A percentile compares a stretch with the other conserved stretches of the same genome.
Conservation (phyloP, 1,139 yeast species). For the Candida sp. region DNA sequence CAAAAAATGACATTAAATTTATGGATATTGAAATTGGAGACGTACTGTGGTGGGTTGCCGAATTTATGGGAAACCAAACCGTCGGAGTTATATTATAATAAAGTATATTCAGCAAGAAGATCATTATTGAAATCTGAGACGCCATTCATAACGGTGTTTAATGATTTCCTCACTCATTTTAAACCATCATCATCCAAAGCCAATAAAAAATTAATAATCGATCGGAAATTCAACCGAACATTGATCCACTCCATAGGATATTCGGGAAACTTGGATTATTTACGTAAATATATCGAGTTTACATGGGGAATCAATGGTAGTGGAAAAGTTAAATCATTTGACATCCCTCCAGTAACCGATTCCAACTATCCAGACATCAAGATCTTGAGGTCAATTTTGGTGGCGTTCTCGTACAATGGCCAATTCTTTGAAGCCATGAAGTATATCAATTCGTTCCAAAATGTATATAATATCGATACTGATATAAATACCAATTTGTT, state of each 20-base stretch:
- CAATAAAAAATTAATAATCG: slow-evolving; percentile 14
- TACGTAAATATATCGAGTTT: slow-evolving; percentile 23
- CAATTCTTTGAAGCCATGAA: slow-evolving; percentile 30
- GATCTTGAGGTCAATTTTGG: slow-evolving; percentile 26
- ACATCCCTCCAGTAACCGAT: slow-evolving; percentile 9
- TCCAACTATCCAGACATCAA: slow-evolving; percentile 24
- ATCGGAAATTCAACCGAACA: slow-evolving; percentile 19
- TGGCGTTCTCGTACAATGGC: slow-evolving; percentile 28
- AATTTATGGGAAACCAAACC: slow-evolving; percentile 25
- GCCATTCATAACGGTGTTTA: slow-evolving; percentile 19
- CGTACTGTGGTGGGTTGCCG: slow-evolving; percentile 33
- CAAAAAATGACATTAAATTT: slow-evolving; percentile 24
- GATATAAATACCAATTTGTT: slow-evolving; percentile 18
- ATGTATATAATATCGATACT: slow-evolving; percentile 22
- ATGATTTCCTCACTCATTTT: slow-evolving; percentile 15
- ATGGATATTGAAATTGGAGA: slow-evolving; percentile 35
- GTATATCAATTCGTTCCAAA: slow-evolving; percentile 35
- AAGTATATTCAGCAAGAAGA: slow-evolving; percentile 15
- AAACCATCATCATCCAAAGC: slow-evolving; percentile 3
- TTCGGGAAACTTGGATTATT: slow-evolving; percentile 19
- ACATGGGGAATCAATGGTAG: slow-evolving; percentile 29
- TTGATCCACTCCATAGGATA: slow-evolving; percentile 34
- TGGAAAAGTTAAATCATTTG: slow-evolving; percentile 14
- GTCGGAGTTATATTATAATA: slow-evolving; percentile 16
- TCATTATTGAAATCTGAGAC: slow-evolving; percentile 15